Conservation (phyloP, 108 stramenopile genomes). For the Heterococcus sp. region DNA sequence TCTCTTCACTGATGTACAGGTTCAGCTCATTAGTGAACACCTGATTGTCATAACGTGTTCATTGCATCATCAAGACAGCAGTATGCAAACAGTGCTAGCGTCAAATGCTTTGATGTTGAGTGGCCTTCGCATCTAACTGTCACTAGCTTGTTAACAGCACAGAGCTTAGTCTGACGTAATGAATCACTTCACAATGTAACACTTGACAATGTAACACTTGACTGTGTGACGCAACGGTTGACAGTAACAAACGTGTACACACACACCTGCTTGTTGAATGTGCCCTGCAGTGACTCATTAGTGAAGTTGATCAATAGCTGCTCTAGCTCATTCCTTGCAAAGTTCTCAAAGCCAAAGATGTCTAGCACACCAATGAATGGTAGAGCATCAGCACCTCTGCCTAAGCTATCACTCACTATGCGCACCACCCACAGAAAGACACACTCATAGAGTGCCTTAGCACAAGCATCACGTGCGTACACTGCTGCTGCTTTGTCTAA, state of each 20-base stretch:
- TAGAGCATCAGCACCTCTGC: conserved; percentile 17
- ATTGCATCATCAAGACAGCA: too few relatives aligned
- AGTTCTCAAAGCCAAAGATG: conserved; percentile 94
- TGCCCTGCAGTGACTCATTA: conserved; percentile 83
- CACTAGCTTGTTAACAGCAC: too few relatives aligned
- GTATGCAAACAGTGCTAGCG: neutral
- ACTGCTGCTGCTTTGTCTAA: neutral
- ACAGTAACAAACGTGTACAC: too few relatives aligned
- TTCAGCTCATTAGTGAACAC: conserved; percentile 90
- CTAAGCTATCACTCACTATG: too few relatives aligned
- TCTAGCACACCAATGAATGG: conserved; percentile 85
- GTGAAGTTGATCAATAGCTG: conserved; percentile 93
- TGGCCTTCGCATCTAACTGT: too few relatives aligned
- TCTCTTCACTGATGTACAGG: conserved; percentile 84
- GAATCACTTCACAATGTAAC: neutral
- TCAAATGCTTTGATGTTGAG: neutral
- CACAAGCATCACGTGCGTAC: neutral
- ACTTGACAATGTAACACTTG: neutral
- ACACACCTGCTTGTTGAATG: conserved; percentile 69
- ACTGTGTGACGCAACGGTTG: too few relatives aligned
- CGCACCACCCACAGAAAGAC: neutral
- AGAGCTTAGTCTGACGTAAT: too few relatives aligned
- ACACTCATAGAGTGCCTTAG: neutral
- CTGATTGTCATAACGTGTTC: conserved; percentile 51
- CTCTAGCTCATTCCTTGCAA: conserved; percentile 87